Base-by-base conservation (phyloP, 345 rosid genomes). In the Pistacia atlantica region DNA sequence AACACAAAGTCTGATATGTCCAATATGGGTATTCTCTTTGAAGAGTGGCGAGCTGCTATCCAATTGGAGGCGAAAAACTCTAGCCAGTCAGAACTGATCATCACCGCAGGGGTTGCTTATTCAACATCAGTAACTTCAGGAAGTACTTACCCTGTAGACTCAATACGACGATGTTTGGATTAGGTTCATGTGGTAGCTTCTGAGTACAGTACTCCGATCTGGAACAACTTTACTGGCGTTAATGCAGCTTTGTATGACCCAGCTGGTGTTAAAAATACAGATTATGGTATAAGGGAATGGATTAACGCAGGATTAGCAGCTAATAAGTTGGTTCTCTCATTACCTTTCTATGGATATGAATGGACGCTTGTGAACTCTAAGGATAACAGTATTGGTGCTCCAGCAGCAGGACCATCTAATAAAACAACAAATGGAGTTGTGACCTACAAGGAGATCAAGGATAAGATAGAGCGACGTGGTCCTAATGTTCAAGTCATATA, bases 161-260 rank as follows among this genome's bases (percentile, higher is more conserved):
- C 65, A 11, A 61, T 61, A 0, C 6, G 13, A 28, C 12, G 1
- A 11, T 8, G 11, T 37, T 28, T 61, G 65, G 14, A 61, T 61
- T 61, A 42, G 65, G 35, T 61, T 25, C 35, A 61, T 61, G 37
- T 61, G 10, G 16, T 9, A 3, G 16, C 38, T 1, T 8, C 6
- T 25, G 38, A 61, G 2, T 61, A 61, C 5, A n/a, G 11, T 14
- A 22, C 4, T 1, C 35, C 64, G 1, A 3, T 2, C 33, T 0
- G 2, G 35, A 0, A 9, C 37, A 61, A 61, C 16, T 25, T 10
- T 25, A 61, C 80, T 1, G 54, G 56, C 6, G 63, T 78, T 12
- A 79, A 79, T 22, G 76, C 83, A 0, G 48, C 79, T 20, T 28
- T 81, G 11, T 78, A 72, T 63, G 78, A 75, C 55, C 86, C 82